Evolutionary conservation across 208 protist genomes (phyloP).

Genomic region (Trypanosomatidae sp.): DNA sequence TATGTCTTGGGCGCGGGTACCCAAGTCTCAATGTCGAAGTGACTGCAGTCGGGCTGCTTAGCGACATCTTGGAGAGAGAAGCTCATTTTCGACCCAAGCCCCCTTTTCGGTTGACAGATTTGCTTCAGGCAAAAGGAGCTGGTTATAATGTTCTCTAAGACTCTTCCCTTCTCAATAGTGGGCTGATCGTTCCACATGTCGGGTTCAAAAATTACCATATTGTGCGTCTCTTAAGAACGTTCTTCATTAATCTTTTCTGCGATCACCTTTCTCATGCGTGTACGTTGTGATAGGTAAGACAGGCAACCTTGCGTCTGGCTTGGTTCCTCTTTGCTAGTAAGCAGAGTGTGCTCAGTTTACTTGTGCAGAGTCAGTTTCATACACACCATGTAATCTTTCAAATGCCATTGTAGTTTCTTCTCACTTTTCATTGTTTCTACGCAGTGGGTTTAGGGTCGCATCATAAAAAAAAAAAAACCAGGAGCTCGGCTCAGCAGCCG

Average conservation of each 20-base stretch:
- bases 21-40: constrained; percentile 22
- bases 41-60: constrained; percentile 21
- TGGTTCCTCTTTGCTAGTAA: neutral
- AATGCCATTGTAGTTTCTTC: too few species aligned
- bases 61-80: constrained; percentile 32
- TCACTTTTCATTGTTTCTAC: neutral
- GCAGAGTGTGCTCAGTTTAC: neutral
- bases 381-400: neutral
- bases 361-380: neutral
- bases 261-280: neutral
- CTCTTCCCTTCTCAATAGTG: neutral
- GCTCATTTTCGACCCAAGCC: constrained; percentile 16
- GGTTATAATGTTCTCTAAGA: neutral
- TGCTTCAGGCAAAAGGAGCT: neutral
- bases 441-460: neutral
- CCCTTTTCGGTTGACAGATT: neutral
- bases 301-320: neutral
- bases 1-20: constrained; percentile 27
- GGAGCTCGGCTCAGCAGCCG: neutral
- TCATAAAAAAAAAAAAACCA: too few species aligned
- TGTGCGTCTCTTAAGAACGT: neutral
- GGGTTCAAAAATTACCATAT: neutral
- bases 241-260: neutral
- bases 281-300: too few species aligned
- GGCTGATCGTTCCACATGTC: too few species aligned